Conservation (phyloP, 768 basidiomycete species). For the Calocybe cyanea region DNA sequence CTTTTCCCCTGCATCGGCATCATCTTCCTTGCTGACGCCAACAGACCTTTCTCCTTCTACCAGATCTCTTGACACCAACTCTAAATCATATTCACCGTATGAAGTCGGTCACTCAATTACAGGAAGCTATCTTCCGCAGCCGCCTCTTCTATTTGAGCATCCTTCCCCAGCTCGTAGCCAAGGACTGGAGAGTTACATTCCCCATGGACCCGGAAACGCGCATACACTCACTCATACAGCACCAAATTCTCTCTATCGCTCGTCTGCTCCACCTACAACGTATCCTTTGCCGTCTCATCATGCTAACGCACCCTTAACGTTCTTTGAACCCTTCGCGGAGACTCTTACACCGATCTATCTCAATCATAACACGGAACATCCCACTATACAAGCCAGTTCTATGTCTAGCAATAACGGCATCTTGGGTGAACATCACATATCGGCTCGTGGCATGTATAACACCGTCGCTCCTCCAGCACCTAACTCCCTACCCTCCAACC, state of each 20-base stretch:
- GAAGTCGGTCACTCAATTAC: conserved; percentile 42
- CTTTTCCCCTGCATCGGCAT: conserved; percentile 68
- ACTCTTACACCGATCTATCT: conserved; percentile 27
- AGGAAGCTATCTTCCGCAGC: conserved; percentile 27
- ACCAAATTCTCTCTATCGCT: conserved; percentile 2
- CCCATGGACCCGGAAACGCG: conserved; percentile 1
- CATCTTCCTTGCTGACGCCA: conserved; percentile 69
- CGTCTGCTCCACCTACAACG: conserved; percentile 19
- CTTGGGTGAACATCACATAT: conserved; percentile 9
- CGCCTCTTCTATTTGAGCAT: conserved; percentile 39
- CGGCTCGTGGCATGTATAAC: neutral
- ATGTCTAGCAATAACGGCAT: conserved; percentile 14
- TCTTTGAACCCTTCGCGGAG: conserved; percentile 55
- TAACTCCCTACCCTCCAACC: neutral
- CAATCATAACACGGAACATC: conserved; percentile 17
- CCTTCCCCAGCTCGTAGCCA: conserved; percentile 19
- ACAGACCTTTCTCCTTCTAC: conserved; percentile 70
- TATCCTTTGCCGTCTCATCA: conserved; percentile 13
- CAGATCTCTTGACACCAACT: conserved; percentile 50
- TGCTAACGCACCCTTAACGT: conserved; percentile 28
- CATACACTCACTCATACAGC: neutral
- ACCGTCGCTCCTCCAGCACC: conserved; percentile 13
- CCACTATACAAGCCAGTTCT: neutral
- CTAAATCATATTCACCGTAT: conserved; percentile 40
- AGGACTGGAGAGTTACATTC: conserved; percentile 16